Evolutionary conservation across 148 eudicot species (phyloP), one percentile per base, ranked within the genome.

Genomic region (Fagopyrum homotropicum): DNA sequence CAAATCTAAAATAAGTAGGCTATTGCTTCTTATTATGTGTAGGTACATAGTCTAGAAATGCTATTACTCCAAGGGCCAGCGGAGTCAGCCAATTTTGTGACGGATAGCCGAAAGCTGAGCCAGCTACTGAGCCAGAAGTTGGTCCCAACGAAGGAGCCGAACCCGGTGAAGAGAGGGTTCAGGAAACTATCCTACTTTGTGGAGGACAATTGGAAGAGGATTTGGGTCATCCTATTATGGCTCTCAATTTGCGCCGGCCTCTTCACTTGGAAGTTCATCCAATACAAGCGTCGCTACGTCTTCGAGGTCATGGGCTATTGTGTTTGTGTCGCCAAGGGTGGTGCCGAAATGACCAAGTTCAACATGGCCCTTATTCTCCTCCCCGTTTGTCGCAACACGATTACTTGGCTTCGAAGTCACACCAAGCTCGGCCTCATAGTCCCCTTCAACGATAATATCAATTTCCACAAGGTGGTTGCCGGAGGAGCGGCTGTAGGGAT

Each of bases 311-410:
- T 87, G 90, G 90, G 90, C 4, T 83, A 85, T 43, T 87, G 90
- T 72, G 88, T 87, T 48, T 71, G 80, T 0, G 45, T 57, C 7
- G 90, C 90, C 4, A 85, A 87, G 79, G 90, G 90, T 44, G 88
- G 84, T 0, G 90, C 88, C 1, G 90, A 87, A 81, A 87, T 85
- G 4, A 74, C 84, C 47, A 87, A 87, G 54, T 87, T 87, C 77
- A 87, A 87, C 72, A 87, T 87, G 90, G 86, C 90, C 43, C 81
- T 87, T 17, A 83, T 87, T 56, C 85, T 87, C 17, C 59, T 87
- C 2, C 90, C 90, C 0, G 88, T 87, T 1, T 85, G 90, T 69
- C 76, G 90, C 47, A 87, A 85, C 79, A 83, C 88, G 52, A 82
- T 88, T 47, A 88, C 90, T 6, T 88, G 85, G 84, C 84, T 88